These are phyloP conservation scores for Neocatenulostroma microsporum DNA, from an alignment of 2,329 filamentous ascomycete genomes.

Conservation along the genomic window DNA sequence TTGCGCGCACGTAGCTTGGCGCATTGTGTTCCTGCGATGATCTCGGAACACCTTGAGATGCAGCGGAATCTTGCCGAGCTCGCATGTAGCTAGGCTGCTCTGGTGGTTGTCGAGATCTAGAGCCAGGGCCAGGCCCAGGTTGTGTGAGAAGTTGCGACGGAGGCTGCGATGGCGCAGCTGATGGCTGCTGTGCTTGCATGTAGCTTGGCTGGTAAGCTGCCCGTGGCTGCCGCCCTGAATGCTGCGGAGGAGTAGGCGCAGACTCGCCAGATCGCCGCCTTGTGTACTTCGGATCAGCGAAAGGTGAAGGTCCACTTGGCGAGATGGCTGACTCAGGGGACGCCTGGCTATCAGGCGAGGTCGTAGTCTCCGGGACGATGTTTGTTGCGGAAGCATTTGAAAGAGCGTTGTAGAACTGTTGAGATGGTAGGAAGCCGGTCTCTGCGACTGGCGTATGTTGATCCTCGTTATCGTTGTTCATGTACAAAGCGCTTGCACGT, in stretches of 20 bases:
- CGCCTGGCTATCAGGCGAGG: constrained; percentile 6
- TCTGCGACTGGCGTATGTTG: constrained; percentile 7
- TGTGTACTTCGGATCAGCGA: constrained; percentile 22
- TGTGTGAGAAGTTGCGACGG: background rate
- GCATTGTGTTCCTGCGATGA: constrained; percentile 1
- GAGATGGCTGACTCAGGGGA: constrained; percentile 16
- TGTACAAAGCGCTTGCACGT: constrained; percentile 25
- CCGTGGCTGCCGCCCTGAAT: background rate
- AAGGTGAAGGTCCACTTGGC: constrained; percentile 12
- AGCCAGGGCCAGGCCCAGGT: background rate
- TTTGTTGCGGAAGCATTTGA: constrained; percentile 5
- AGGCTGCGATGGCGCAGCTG: background rate
- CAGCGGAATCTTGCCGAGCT: constrained; percentile 6
- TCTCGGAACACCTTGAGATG: too few species aligned
- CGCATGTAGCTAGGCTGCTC: constrained; percentile 9
- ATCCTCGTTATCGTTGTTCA: constrained; percentile 18
- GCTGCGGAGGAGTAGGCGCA: constrained; percentile 5
- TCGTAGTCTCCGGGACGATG: constrained; percentile 1
- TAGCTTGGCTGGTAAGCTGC: constrained; percentile 1
- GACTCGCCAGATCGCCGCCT: constrained; percentile 19
- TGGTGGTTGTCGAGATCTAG: background rate
- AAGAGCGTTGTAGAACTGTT: constrained; percentile 12
- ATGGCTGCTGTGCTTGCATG: constrained; percentile 5
- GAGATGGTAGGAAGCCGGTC: constrained; percentile 10
- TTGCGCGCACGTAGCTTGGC: constrained; percentile 11